Evolutionary conservation across 2,329 filamentous ascomycete genomes (phyloP).

Genomic region (Tolypocladium inflatum): DNA sequence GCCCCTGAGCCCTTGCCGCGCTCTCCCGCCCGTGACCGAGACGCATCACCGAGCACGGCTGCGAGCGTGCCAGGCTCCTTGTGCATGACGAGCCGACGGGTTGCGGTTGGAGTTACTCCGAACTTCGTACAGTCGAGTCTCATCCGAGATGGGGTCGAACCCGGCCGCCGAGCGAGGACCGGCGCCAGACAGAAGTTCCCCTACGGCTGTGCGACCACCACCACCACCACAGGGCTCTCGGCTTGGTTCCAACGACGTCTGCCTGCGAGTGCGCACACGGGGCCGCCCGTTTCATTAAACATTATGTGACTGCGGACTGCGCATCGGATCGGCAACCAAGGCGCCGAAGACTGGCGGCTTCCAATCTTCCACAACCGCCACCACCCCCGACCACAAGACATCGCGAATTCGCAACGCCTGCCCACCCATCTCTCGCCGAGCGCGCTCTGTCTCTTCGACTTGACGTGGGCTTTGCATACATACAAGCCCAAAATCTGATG

Average conservation of each 20-base stretch:
- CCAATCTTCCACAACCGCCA: not conserved
- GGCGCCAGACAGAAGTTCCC: slow-evolving; percentile 3
- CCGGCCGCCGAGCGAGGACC: slow-evolving; percentile 2
- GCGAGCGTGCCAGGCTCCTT: not conserved
- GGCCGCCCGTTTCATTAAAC: not conserved
- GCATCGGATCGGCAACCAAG: not conserved
- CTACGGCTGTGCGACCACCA: not conserved
- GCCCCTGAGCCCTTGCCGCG: not conserved
- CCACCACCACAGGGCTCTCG: not conserved
- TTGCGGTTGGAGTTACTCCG: not conserved
- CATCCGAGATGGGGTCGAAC: not conserved
- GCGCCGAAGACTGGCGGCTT: not conserved
- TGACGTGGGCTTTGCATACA: not conserved
- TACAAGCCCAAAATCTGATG: not conserved
- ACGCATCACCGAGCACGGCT: not conserved
- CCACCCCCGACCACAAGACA: not conserved
- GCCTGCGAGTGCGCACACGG: not conserved
- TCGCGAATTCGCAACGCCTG: not conserved
- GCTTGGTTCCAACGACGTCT: not conserved
- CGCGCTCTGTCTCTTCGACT: not conserved
- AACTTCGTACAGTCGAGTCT: not conserved
- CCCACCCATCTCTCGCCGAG: not conserved
- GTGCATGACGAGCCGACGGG: not conserved
- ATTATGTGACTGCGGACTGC: not conserved
- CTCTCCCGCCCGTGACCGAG: not conserved